phyloP scores from a whole-genome alignment of 441 rosid species.

The Melastoma candidum region DNA sequence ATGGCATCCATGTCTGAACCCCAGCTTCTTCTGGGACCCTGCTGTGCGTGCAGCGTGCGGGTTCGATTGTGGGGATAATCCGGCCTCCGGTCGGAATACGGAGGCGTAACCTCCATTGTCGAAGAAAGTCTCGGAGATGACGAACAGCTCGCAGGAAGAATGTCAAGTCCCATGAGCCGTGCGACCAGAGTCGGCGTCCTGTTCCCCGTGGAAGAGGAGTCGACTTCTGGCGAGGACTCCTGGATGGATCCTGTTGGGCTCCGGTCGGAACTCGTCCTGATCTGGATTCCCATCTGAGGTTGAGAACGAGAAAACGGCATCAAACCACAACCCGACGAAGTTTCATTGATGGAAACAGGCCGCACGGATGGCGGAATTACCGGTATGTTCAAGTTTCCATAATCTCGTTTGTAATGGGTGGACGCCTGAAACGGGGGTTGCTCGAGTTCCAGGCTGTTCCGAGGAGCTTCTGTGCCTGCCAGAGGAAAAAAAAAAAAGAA shows the following conservation, averaged over 20 bases:
- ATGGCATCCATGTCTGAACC: constrained; percentile 20
- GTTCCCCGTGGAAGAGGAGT: constrained; percentile 48
- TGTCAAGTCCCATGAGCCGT: constrained; percentile 91
- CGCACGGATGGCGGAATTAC: constrained; percentile 22
- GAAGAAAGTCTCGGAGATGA: constrained; percentile 31
- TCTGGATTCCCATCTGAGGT: constrained; percentile 57
- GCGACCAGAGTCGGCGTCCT: constrained; percentile 86
- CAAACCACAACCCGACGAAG: neutral
- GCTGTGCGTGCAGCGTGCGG: constrained; percentile 18
- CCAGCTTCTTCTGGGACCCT: constrained; percentile 20
- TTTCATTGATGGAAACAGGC: no score
- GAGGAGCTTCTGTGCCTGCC: constrained; percentile 67
- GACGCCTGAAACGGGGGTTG: constrained; percentile 30
- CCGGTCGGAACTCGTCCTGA: constrained; percentile 38
- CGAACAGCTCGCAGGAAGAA: constrained; percentile 50
- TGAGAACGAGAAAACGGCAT: neutral
- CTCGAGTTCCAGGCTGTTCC: constrained; percentile 67
- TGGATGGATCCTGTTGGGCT: constrained; percentile 24
- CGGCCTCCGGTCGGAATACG: constrained; percentile 16
- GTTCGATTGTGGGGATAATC: constrained; percentile 16
- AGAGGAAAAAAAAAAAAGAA: neutral
- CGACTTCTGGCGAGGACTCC: constrained; percentile 42
- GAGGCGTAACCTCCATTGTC: constrained; percentile 22
- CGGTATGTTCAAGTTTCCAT: constrained; percentile 34
- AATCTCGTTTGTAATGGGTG: constrained; percentile 15